Evolutionary conservation across 2,329 filamentous ascomycete genomes (phyloP), one percentile per base, ranked within the genome.

Genomic region (Aspergillus latus): DNA sequence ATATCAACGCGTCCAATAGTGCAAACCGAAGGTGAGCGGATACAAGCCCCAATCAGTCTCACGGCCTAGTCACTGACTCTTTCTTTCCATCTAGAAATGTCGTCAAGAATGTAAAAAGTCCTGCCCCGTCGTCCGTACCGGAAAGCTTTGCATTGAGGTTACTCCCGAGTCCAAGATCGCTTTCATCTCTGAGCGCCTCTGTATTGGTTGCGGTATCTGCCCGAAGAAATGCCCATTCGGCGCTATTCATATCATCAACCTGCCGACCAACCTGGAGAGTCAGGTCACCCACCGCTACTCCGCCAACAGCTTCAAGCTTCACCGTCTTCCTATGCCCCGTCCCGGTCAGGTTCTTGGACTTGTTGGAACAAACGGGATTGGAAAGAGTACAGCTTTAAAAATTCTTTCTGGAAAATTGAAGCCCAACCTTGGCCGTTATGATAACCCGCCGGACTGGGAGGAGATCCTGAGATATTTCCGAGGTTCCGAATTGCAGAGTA

Each of bases 161-260:
- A 82, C 84, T 52, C 81, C 90, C 61, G 85, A 90, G 57, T 95
- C 93, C 64, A 93, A 93, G 72, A 93, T 99, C 68, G 94, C 94
- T 74, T 99, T 97, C 83, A 96, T 99, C 71, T 97, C 93, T 64
- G 94, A 99, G 77, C 86, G 86, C 62, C 86, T 97, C 61, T 97
- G 93, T 75, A 97, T 97, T 70, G 94, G 94, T 77, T 99, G 95
- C 73, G 95, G 94, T 87, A 99, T 99, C 80, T 99, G 95, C 77
- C 92, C 93, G 44, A 99, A 99, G 82, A 97, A 97, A 78, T 99
- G 94, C 76, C 94, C 94, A 13, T 99, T 99, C 78, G 89, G 92
- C 72, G 94, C 94, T 64, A 99, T 99, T 79, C 95, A 93, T 76
- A 99, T 99, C 77, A 99, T 99, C 91, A 99, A 99, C 82, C 81